Percentiles rank a stretch among this genome's conserved stretches.
These are phyloP conservation scores for Botrytis aclada DNA, from an alignment of 2,329 filamentous ascomycete species.

Conservation along the genomic window DNA sequence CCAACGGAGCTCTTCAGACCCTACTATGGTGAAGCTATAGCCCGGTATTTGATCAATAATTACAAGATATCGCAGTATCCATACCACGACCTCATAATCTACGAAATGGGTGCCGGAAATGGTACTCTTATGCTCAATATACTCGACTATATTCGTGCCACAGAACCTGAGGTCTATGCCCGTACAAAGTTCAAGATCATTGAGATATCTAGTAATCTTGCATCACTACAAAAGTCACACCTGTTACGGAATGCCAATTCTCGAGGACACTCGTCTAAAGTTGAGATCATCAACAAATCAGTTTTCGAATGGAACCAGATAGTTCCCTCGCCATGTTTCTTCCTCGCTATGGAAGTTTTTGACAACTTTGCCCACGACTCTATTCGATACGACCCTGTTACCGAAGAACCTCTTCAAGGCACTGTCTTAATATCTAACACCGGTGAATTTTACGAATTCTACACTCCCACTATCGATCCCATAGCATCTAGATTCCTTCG, in stretches of 20 bases:
- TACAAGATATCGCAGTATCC: constrained; percentile 93
- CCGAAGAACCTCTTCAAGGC: constrained; percentile 81
- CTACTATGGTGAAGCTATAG: constrained; percentile 95
- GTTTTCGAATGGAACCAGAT: constrained; percentile 91
- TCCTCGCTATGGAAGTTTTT: constrained; percentile 95
- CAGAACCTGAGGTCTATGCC: constrained; percentile 88
- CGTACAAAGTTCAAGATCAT: constrained; percentile 94
- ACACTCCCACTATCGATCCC: constrained; percentile 75
- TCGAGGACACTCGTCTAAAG: constrained; percentile 75
- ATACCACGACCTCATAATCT: constrained; percentile 95
- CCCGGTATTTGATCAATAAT: constrained; percentile 92
- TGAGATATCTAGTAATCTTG: constrained; percentile 84
- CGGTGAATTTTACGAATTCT: constrained; percentile 95
- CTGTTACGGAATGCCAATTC: constrained; percentile 63
- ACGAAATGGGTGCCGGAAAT: constrained; percentile 97
- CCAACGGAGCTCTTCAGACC: constrained; percentile 96
- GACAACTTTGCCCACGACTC: constrained; percentile 97
- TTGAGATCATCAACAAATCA: constrained; percentile 91
- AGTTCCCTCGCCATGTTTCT: constrained; percentile 93
- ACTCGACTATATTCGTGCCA: constrained; percentile 88
- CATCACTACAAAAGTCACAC: constrained; percentile 70
- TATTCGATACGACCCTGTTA: constrained; percentile 82
- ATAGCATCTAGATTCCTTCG: constrained; percentile 78
- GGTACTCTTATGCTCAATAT: constrained; percentile 98
- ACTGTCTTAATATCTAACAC: constrained; percentile 79